phyloP scores from a whole-genome alignment of 805 yeast genomes.

The Yarrowia porcina region DNA sequence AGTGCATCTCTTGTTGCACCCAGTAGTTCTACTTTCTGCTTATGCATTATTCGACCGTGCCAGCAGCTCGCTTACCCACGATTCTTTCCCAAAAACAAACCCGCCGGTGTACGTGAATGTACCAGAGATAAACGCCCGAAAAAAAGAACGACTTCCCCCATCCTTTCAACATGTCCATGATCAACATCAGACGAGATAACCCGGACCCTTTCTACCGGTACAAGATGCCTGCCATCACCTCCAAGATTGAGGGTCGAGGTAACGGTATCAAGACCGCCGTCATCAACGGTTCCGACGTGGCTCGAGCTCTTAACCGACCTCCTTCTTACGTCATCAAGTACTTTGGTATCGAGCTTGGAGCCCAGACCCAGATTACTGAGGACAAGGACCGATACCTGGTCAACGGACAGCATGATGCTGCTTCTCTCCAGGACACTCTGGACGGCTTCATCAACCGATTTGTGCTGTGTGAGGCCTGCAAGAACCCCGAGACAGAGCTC shows the following conservation, averaged over 20 bases:
- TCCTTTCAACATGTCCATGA: constrained; percentile 60
- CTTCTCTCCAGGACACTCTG: constrained; percentile 84
- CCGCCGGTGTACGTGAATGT: constrained; percentile 5
- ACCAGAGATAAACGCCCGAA: neutral
- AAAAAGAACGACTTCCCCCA: neutral
- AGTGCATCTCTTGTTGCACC: neutral
- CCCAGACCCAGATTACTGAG: constrained; percentile 82
- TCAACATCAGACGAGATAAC: constrained; percentile 95
- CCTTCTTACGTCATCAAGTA: constrained; percentile 87
- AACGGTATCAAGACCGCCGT: constrained; percentile 98
- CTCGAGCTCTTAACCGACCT: constrained; percentile 92
- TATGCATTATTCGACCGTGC: constrained; percentile 20
- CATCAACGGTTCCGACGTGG: constrained; percentile 85
- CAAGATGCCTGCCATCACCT: constrained; percentile 97
- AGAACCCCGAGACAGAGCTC: constrained; percentile 96
- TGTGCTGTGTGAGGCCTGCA: constrained; percentile 90
- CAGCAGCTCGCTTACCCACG: constrained; percentile 9
- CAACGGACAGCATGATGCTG: constrained; percentile 90
- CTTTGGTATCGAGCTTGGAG: constrained; percentile 96
- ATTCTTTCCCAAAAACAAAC: neutral
- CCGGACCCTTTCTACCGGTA: constrained; percentile 98
- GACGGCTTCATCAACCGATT: constrained; percentile 93
- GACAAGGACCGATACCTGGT: constrained; percentile 82
- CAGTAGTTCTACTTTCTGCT: constrained; percentile 13
- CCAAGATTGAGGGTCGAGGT: constrained; percentile 98